Base-by-base conservation (phyloP, 192 early-diverging fungal genomes). In the Geosiphon pyriformis region DNA sequence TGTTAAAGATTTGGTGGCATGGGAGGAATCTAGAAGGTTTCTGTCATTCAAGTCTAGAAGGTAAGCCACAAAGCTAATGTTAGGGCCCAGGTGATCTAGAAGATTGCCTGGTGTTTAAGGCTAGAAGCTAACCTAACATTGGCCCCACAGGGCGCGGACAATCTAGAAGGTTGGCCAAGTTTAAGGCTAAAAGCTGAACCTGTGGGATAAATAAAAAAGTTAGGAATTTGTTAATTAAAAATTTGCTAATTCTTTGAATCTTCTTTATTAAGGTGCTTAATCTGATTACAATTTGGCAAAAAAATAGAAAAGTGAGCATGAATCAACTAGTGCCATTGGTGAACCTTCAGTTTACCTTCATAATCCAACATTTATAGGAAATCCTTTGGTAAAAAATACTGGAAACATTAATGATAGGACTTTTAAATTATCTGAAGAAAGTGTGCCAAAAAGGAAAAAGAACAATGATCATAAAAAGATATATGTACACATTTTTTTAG, bases 31-130 rank as follows among this genome's bases (percentile, higher is more conserved):
- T 48, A 25, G 1, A 48, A 26, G 42, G 20, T 50, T 33, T 47
- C 46, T 47, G 29, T 50, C 26, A 29, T 62, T 62, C 42, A 62
- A 62, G 61, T 49, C 42, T 62, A 12, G 8, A 62, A 8, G 42
- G 42, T 23, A n/a, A 62, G 61, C 26, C 26, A 62, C 47, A 17
- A 65, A 65, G 32, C 20, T 65, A 53, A 50, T 65, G 49, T 8
- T 65, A 50, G 32, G 49, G 31, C 32, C 29, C 6, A 6, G 31
- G 49, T 46, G 31, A 65, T 53, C 20, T 65, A 22, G 1, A 52
- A n/a, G 62, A 17, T 54, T 65, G 62, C 48, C 50, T 65, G 12
- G 53, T 12, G 50, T 65, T 65, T 33, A 65, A 65, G 61, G 31
- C 61, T 63, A 11, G 31, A 49, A 25, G 47, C 42, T 63, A 26